These are phyloP conservation scores for Ophryocystis elektroscirrha DNA, from an alignment of 169 alveolate genomes.

Conservation along the genomic window DNA sequence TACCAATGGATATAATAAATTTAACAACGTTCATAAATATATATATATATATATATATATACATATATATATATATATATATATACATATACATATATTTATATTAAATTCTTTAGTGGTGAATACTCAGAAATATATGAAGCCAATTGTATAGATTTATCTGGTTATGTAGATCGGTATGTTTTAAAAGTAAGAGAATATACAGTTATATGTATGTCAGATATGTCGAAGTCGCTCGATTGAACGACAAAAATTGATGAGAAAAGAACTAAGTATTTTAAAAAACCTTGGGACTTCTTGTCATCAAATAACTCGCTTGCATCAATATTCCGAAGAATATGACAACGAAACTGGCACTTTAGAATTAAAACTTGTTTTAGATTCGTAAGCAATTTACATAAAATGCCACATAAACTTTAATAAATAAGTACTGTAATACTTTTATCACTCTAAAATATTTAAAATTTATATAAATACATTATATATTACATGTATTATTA, in stretches of 20 bases:
- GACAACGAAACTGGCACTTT: no score
- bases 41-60: neutral
- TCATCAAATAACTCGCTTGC: no score
- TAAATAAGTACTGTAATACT: no score
- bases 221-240: slow-evolving; percentile 12
- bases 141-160: slow-evolving; percentile 15
- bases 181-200: slow-evolving; percentile 9
- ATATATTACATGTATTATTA: no score
- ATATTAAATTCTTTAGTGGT: slow-evolving; percentile 2
- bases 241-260: slow-evolving; percentile 8
- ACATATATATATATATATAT: slow-evolving; percentile 1
- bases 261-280: no score
- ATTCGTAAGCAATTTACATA: no score
- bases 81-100: neutral
- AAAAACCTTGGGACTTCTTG: no score
- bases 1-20: neutral
- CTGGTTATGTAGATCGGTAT: slow-evolving; percentile 11
- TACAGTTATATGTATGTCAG: slow-evolving; percentile 8
- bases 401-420: no score
- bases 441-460: no score
- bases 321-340: no score
- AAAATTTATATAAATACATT: no score
- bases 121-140: slow-evolving; percentile 14
- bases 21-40: neutral
- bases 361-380: no score